Percentiles rank a stretch among this genome's conserved stretches.
These are phyloP conservation scores for Hymenoscyphus occultus DNA, from an alignment of 2,329 filamentous ascomycete species.

Conservation along the genomic window DNA sequence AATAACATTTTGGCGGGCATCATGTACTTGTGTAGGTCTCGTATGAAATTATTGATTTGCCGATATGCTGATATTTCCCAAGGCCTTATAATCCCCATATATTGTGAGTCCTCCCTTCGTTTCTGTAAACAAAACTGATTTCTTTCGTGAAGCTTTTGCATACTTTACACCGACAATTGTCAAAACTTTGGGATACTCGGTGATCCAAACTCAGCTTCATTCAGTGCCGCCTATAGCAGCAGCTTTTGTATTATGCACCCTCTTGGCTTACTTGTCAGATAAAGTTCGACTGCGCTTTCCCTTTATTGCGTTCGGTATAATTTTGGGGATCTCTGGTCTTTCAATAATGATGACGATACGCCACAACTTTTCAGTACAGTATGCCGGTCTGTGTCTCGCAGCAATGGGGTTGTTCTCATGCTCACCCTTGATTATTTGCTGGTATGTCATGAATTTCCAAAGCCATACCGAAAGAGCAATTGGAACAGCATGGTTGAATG, in stretches of 20 bases:
- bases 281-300: constrained; percentile 69
- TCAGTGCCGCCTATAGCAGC: constrained; percentile 59
- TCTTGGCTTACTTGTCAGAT: constrained; percentile 72
- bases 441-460: constrained; percentile 83
- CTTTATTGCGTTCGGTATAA: constrained; percentile 57
- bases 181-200: constrained; percentile 53
- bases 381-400: constrained; percentile 77
- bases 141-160: constrained; percentile 64
- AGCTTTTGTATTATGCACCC: constrained; percentile 63
- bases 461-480: constrained; percentile 88
- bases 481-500: constrained; percentile 75
- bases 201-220: constrained; percentile 63
- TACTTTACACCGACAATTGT: constrained; percentile 73
- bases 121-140: constrained; percentile 43
- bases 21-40: neutral
- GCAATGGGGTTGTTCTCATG: constrained; percentile 77
- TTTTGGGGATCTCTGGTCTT: constrained; percentile 74
- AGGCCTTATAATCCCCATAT: neutral
- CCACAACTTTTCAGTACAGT: constrained; percentile 54
- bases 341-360: constrained; percentile 58
- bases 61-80: neutral
- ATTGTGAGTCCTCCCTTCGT: neutral
- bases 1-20: neutral
- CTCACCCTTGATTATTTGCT: constrained; percentile 79
- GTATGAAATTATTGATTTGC: neutral